Evolutionary conservation across 2,329 filamentous ascomycete genomes (phyloP).

Genomic region (Pseudopithomyces chartarum): DNA sequence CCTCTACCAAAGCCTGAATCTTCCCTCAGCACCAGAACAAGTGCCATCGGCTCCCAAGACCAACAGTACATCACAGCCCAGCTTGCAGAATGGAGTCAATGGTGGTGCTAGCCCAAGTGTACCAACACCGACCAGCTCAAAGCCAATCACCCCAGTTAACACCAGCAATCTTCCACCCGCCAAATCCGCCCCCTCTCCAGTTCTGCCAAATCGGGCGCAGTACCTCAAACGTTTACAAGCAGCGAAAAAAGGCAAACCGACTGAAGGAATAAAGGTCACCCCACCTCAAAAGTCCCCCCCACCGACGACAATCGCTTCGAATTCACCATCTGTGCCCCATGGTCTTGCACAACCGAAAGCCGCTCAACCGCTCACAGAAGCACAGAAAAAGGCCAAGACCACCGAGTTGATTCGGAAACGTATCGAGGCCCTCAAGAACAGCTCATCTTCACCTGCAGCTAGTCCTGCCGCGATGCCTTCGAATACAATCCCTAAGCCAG

Average conservation of each 20-base stretch:
- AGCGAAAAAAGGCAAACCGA: constrained; percentile 67
- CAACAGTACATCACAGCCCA: constrained; percentile 9
- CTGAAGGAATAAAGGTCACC: constrained; percentile 24
- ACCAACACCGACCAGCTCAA: constrained; percentile 8
- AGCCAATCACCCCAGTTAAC: constrained; percentile 24
- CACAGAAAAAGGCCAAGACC: constrained; percentile 63
- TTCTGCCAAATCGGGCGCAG: constrained; percentile 69
- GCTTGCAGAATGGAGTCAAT: constrained; percentile 4
- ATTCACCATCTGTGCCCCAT: constrained; percentile 19
- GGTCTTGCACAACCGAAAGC: constrained; percentile 15
- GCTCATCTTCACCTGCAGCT: constrained; percentile 9
- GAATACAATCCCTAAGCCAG: not conserved
- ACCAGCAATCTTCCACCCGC: constrained; percentile 27
- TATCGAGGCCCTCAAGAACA: constrained; percentile 65
- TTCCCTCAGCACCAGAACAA: constrained; percentile 34
- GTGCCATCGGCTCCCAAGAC: constrained; percentile 25
- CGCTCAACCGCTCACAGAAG: constrained; percentile 32
- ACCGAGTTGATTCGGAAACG: constrained; percentile 79
- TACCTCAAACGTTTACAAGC: constrained; percentile 77
- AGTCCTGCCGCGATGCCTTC: not conserved
- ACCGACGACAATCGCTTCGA: constrained; percentile 13
- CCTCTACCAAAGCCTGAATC: constrained; percentile 32
- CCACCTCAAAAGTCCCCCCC: constrained; percentile 28
- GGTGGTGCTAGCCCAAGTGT: constrained; percentile 12
- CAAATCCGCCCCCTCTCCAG: constrained; percentile 45